Base-by-base conservation (phyloP, 192 early-diverging fungal species). In the Backusella liffmaniae region DNA sequence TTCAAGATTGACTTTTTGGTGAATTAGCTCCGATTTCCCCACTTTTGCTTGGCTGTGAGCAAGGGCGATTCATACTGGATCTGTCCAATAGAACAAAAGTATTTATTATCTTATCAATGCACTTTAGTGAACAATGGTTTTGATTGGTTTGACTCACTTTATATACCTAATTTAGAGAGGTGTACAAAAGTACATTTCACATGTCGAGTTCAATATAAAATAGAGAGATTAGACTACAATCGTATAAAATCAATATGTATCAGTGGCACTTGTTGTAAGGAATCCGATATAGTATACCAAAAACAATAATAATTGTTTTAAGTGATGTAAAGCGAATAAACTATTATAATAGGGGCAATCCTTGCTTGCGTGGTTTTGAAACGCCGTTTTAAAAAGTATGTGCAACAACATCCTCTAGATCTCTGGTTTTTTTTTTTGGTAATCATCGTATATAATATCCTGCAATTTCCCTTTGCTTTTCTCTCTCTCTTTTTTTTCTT, bases 121-220 rank as follows among this genome's bases (percentile, higher is more conserved):
- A 41, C 37, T 37, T 10, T 12, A 41, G 21, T 23, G n/a, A 69
- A 13, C 37, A 26, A 5, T 16, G 37, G 3, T 26, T 46, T 5
- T 30, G 39, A 71, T 71, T 71, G 70, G 70, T 49, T 71, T 71
- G 70, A 71, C 70, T 71, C 70, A 71, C 29, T 42, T 71, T 71
- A 71, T 71, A 49, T 71, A 39, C 67, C 67, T 69, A 41, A 39
- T 69, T 41, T 35, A 35, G 37, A 69, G 32, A 67, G 23, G 56
- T 62, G 56, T 62, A 62, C 56, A 62, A 62, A 29, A 62, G 23
- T 18, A 7, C 37, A 69, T 37, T 69, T 69, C 67, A 69, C 67
- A 69, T 69, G 67, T 37, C 35, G 37, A 35, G 21, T 69, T 69
- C 26, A 7, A 69, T 69, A 62, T 29, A 13, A 26, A 62, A 62